Evolutionary conservation across 2,329 filamentous ascomycete species (phyloP).

Genomic region (Capronia coronata): DNA sequence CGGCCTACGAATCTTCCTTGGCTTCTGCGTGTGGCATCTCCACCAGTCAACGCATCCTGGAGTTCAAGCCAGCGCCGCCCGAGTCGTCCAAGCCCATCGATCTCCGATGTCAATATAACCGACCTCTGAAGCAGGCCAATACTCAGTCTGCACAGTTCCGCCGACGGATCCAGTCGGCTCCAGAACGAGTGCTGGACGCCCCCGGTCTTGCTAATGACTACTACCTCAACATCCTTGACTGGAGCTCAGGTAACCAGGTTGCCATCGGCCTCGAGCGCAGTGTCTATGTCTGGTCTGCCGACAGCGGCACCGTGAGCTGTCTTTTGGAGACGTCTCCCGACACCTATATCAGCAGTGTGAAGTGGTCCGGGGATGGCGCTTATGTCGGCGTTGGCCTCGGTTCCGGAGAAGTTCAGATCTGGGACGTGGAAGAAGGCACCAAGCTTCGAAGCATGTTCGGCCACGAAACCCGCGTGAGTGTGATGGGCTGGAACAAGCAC

Average conservation of each 20-base stretch:
- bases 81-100: constrained; percentile 98
- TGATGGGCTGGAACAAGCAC: constrained; percentile 99
- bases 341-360: constrained; percentile 95
- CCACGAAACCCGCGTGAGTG: constrained; percentile 90
- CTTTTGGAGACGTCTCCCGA: constrained; percentile 82
- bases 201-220: constrained; percentile 96
- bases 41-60: constrained; percentile 88
- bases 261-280: constrained; percentile 94
- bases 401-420: constrained; percentile 96
- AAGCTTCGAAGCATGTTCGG: constrained; percentile 99
- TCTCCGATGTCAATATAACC: constrained; percentile 94
- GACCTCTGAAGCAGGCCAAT: constrained; percentile 73
- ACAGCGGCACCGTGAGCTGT: constrained; percentile 80
- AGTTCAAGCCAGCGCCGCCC: constrained; percentile 96
- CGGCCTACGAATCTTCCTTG: constrained; percentile 86
- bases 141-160: constrained; percentile 76
- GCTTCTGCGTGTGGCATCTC: constrained; percentile 88
- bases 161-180: constrained; percentile 85
- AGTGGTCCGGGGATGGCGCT: constrained; percentile 95
- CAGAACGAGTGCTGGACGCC: constrained; percentile 91
- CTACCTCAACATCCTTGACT: constrained; percentile 97
- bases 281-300: constrained; percentile 97
- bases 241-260: constrained; percentile 96
- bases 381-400: constrained; percentile 94
- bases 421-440: constrained; percentile 62